Percentiles rank a stretch among this genome's conserved stretches.
Evolutionary conservation across 1,284 basidiomycete genomes (phyloP).

Genomic region (Fomitopsis palustris): DNA sequence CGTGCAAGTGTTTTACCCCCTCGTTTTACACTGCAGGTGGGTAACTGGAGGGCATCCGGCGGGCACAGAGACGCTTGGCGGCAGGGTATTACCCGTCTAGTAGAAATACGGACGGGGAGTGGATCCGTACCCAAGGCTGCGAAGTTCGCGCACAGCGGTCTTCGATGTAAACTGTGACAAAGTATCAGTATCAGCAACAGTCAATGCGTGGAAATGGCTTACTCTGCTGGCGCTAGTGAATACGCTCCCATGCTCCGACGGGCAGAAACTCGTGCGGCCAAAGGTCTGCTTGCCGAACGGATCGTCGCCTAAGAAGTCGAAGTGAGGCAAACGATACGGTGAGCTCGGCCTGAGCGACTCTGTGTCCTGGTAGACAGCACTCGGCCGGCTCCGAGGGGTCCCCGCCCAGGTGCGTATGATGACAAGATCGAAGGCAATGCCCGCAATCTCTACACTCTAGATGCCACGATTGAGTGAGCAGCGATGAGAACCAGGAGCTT

Average conservation of each 20-base stretch:
- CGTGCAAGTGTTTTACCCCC: no score
- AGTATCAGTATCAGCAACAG: neutral
- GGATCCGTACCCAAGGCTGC: no score
- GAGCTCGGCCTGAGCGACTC: neutral
- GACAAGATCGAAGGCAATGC: slow-evolving; percentile 38
- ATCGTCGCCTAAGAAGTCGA: neutral
- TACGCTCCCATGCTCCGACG: neutral
- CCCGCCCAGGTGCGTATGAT: slow-evolving; percentile 20
- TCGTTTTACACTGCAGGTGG: no score
- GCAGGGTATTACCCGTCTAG: no score
- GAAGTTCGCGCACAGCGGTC: neutral
- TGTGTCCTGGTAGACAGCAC: neutral
- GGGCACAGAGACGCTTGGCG: no score
- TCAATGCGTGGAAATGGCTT: neutral
- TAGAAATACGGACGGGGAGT: no score
- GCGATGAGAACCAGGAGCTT: no score
- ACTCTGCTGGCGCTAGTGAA: neutral
- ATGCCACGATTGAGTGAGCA: neutral
- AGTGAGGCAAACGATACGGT: neutral
- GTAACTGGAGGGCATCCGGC: no score
- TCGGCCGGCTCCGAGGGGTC: neutral
- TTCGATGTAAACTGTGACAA: neutral
- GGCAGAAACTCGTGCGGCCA: neutral
- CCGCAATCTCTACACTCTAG: slow-evolving; percentile 10
- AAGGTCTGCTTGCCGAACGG: neutral